A percentile compares a stretch with the other conserved stretches of the same genome.
These are phyloP conservation scores for Sambucus nigra DNA, from an alignment of 129 eudicot species.

Conservation along the genomic window DNA sequence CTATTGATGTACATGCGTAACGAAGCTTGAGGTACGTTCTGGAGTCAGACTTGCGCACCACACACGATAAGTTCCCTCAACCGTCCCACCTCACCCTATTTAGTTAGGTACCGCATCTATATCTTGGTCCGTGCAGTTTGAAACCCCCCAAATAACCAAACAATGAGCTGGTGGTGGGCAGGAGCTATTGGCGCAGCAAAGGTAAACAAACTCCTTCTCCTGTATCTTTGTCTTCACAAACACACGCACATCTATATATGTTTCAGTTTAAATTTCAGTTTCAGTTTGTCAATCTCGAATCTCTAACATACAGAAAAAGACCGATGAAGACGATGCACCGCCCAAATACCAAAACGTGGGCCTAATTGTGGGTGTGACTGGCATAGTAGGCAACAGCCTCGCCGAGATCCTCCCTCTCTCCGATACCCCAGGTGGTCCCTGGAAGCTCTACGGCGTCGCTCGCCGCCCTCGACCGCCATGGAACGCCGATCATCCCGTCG, in stretches of 20 bases:
- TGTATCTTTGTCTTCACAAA: neutral
- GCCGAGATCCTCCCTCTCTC: conserved; percentile 72
- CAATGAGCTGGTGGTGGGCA: conserved; percentile 79
- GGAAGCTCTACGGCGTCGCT: conserved; percentile 90
- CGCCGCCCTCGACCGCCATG: conserved; percentile 66
- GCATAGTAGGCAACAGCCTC: conserved; percentile 71
- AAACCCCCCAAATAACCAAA: neutral
- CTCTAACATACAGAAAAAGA: conserved; percentile 41
- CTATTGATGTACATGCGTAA: no score
- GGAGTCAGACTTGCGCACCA: no score
- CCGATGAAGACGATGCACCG: conserved; percentile 51
- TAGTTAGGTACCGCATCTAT: no score
- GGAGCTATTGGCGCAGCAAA: conserved; percentile 56
- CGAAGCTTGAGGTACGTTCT: no score
- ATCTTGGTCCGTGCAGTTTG: no score
- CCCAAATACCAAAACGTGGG: conserved; percentile 58
- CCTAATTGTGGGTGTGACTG: conserved; percentile 71
- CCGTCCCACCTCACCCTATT: no score
- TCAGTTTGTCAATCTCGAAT: neutral
- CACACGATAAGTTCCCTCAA: no score
- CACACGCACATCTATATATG: neutral
- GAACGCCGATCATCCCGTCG: conserved; percentile 60
- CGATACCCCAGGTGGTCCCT: conserved; percentile 88
- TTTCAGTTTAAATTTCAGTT: no score
- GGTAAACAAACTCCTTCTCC: conserved; percentile 10